A percentile compares a stretch with the other conserved stretches of the same genome.
Conservation (phyloP, 2,329 filamentous ascomycete species). For the Claviceps pusilla region DNA sequence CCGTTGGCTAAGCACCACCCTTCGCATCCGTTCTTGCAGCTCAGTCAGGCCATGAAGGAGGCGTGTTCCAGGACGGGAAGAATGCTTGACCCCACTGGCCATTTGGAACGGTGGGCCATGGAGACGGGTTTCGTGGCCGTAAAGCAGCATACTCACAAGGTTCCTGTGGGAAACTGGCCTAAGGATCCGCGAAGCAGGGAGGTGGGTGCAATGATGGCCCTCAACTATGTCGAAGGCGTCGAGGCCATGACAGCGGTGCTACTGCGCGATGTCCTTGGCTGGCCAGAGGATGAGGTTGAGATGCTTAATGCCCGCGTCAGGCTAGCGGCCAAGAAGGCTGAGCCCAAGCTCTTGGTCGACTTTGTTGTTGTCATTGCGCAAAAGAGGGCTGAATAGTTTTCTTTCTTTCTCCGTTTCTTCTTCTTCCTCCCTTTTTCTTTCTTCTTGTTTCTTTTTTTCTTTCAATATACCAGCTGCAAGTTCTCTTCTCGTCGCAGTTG, state of each 20-base stretch:
- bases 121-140: constrained; percentile 23
- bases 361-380: constrained; percentile 16
- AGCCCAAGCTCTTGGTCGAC: constrained; percentile 17
- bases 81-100: constrained; percentile 16
- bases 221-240: constrained; percentile 22
- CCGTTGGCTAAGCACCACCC: constrained; percentile 14
- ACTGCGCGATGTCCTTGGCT: constrained; percentile 22
- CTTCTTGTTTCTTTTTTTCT: neutral
- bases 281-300: constrained; percentile 29
- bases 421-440: neutral
- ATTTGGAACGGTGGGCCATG: constrained; percentile 14
- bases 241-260: constrained; percentile 23
- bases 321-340: constrained; percentile 11
- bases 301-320: constrained; percentile 15
- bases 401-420: neutral
- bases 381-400: constrained; percentile 8
- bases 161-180: constrained; percentile 25
- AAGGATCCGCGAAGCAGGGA: constrained; percentile 24
- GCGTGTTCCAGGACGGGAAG: constrained; percentile 16
- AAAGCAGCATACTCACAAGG: constrained; percentile 17
- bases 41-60: constrained; percentile 11
- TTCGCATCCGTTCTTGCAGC: constrained; percentile 20
- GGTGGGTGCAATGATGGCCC: constrained; percentile 24
- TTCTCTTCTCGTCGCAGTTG: neutral
- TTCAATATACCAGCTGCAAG: no score